Conservation (phyloP, 2,329 filamentous ascomycete species). For the Penicillium aurantiogriseum region DNA sequence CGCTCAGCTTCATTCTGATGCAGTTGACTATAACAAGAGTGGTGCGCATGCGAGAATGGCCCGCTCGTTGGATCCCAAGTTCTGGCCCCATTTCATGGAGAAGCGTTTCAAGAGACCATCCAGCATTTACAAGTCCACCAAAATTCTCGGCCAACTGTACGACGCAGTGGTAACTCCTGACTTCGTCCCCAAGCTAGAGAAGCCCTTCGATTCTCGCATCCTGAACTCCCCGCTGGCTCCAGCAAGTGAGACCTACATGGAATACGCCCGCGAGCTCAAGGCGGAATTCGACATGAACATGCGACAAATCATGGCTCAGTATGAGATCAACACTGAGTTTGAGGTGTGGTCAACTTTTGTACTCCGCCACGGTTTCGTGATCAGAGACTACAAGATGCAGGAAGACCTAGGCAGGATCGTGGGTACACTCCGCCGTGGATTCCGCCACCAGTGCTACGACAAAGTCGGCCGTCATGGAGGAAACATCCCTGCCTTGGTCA, state of each 20-base stretch:
- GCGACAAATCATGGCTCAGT: constrained; percentile 77
- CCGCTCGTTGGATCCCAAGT: constrained; percentile 56
- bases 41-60: constrained; percentile 72
- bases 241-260: constrained; percentile 55
- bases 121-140: constrained; percentile 63
- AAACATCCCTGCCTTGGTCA: constrained; percentile 68
- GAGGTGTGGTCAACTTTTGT: constrained; percentile 89
- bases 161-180: constrained; percentile 68
- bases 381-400: constrained; percentile 78
- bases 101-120: constrained; percentile 51
- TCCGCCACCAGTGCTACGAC: constrained; percentile 64
- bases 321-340: constrained; percentile 81
- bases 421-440: constrained; percentile 64
- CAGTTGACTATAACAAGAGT: constrained; percentile 93
- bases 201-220: constrained; percentile 74
- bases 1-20: constrained; percentile 79
- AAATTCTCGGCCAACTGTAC: constrained; percentile 77
- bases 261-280: constrained; percentile 67
- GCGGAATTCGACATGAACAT: constrained; percentile 72
- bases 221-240: constrained; percentile 56
- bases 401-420: constrained; percentile 76
- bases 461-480: constrained; percentile 61
- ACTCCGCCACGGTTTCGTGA: constrained; percentile 68
- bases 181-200: constrained; percentile 70
- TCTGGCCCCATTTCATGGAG: constrained; percentile 88